Evolutionary conservation across 345 rosid genomes (phyloP).

Genomic region (Pistacia vera): DNA sequence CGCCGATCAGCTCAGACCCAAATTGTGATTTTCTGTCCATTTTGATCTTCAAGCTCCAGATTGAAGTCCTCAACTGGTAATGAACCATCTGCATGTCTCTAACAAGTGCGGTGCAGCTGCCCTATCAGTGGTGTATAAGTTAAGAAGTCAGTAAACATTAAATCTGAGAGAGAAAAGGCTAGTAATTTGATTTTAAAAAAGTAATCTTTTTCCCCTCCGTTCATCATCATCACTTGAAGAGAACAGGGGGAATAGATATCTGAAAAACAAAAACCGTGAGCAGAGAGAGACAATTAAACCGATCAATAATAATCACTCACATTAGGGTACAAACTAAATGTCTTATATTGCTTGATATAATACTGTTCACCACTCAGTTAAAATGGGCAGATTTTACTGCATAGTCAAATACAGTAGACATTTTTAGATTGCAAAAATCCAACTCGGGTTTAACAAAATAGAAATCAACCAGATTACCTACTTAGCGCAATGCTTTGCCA

Average conservation of each 20-base stretch:
- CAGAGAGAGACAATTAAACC: not conserved
- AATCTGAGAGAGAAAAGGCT: not conserved
- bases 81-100: slow-evolving; percentile 79
- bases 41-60: slow-evolving; percentile 88
- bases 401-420: not conserved
- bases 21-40: slow-evolving; percentile 64
- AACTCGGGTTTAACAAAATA: not conserved
- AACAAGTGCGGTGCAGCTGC: slow-evolving; percentile 79
- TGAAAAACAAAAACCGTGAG: not conserved
- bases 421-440: not conserved
- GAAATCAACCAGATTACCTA: not conserved
- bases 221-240: not conserved
- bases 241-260: not conserved
- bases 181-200: not conserved
- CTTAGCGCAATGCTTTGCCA: not conserved
- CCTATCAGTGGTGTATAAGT: slow-evolving; percentile 40
- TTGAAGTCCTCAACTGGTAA: slow-evolving; percentile 71
- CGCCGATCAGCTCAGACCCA: slow-evolving; percentile 81
- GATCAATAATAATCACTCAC: not conserved
- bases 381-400: too few species aligned
- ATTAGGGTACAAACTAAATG: not conserved
- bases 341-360: not conserved
- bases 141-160: slow-evolving; percentile 10
- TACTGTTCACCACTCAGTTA: not conserved
- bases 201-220: not conserved